Evolutionary conservation across 2,329 filamentous ascomycete genomes (phyloP).

Genomic region (Colletotrichum sp.): DNA sequence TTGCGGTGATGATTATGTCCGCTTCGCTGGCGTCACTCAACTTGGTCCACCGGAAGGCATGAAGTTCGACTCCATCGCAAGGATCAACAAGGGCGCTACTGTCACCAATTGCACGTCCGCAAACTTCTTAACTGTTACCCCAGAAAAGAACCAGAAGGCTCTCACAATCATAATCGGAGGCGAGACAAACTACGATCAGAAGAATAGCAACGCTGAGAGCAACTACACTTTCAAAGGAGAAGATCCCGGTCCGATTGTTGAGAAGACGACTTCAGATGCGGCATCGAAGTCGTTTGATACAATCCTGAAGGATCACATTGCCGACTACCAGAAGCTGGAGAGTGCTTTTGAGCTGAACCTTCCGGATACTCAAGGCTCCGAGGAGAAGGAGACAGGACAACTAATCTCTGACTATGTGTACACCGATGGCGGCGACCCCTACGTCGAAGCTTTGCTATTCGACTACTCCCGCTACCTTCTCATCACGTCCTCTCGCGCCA

Average conservation of each 20-base stretch:
- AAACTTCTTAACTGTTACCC: slow-evolving; percentile 32
- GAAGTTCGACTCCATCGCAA: slow-evolving; percentile 44
- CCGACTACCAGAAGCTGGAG: slow-evolving; percentile 45
- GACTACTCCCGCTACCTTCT: slow-evolving; percentile 59
- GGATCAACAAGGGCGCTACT: slow-evolving; percentile 18
- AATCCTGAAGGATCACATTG: slow-evolving; percentile 39
- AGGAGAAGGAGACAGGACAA: slow-evolving; percentile 43
- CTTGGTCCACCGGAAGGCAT: slow-evolving; percentile 45
- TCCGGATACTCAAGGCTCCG: slow-evolving; percentile 47
- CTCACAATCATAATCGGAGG: slow-evolving; percentile 48
- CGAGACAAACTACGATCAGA: slow-evolving; percentile 55
- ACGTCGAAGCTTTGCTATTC: slow-evolving; percentile 57
- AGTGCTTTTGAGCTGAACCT: slow-evolving; percentile 46
- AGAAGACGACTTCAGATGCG: slow-evolving; percentile 35
- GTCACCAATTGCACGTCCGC: slow-evolving; percentile 16
- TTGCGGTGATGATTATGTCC: slow-evolving; percentile 36
- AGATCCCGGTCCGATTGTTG: slow-evolving; percentile 46
- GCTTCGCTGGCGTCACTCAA: slow-evolving; percentile 42
- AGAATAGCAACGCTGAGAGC: slow-evolving; percentile 46
- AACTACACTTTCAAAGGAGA: slow-evolving; percentile 53
- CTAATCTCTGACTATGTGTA: slow-evolving; percentile 36
- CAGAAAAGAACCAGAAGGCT: slow-evolving; percentile 24
- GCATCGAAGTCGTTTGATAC: slow-evolving; percentile 32
- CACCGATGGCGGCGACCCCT: slow-evolving; percentile 49
- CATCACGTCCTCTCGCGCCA: slow-evolving; percentile 56